phyloP scores from a whole-genome alignment of 352 stramenopile genomes.

The Pythium rhizo-oryzae region DNA sequence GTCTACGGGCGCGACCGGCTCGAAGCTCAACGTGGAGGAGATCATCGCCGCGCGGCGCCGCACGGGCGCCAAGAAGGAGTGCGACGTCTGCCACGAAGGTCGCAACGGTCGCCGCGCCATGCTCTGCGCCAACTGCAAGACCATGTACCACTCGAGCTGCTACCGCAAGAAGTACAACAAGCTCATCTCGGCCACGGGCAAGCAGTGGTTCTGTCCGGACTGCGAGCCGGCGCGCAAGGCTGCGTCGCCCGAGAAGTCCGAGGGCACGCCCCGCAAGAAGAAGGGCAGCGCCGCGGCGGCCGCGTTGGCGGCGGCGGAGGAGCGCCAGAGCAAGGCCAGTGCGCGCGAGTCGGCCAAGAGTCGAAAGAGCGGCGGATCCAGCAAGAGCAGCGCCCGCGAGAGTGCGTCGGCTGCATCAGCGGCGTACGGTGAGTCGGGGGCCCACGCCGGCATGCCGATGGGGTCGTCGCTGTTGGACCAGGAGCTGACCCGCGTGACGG shows the following conservation, averaged over 20 bases:
- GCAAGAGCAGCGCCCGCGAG: conserved; percentile 17
- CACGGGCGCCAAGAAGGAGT: conserved; percentile 71
- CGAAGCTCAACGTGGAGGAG: conserved; percentile 54
- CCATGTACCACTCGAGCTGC: conserved; percentile 87
- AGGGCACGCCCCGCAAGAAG: conserved; percentile 36
- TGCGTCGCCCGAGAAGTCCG: conserved; percentile 38
- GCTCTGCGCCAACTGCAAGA: conserved; percentile 78
- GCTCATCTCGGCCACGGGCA: conserved; percentile 54
- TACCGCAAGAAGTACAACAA: conserved; percentile 82
- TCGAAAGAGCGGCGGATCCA: conserved; percentile 12
- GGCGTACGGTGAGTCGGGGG: background rate
- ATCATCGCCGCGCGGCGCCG: conserved; percentile 72
- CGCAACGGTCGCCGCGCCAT: conserved; percentile 78
- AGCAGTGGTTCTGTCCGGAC: conserved; percentile 84
- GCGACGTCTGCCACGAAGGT: conserved; percentile 71
- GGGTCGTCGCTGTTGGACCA: conserved; percentile 30
- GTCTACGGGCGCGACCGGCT: background rate
- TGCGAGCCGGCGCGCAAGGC: conserved; percentile 55
- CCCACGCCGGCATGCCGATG: background rate
- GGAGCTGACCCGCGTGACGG: conserved; percentile 67
- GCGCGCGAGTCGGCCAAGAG: conserved; percentile 13
- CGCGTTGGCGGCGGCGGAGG: conserved; percentile 28
- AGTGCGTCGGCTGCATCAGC: background rate
- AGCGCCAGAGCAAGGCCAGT: conserved; percentile 13
- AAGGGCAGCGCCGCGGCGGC: conserved; percentile 36